Base-by-base conservation (phyloP, 306 rosid genomes). In the Notholithocarpus densiflorus region DNA sequence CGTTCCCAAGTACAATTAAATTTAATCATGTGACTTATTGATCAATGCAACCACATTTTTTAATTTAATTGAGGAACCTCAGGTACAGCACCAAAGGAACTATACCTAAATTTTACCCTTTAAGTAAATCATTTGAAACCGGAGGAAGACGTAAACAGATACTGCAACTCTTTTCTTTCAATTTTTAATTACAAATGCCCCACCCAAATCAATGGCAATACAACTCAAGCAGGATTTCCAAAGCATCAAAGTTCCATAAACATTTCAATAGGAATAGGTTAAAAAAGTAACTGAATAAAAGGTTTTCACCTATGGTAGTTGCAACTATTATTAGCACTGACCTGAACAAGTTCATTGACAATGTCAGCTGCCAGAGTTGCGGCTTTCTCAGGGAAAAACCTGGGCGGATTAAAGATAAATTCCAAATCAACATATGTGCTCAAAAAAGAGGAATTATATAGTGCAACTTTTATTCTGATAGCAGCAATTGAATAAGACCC, bases 351-450 rank as follows among this genome's bases (percentile, higher is more conserved):
- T 86, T 88, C 96, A 69, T 87, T 83, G 55, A 96, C 89, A 81
- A 96, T 82, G 70, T 89, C 90, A 76, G 69, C 83, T 59, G 98
- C 97, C 56, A 90, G 82, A 75, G 60, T 40, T 23, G 96, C 83
- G 20, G 96, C 93, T 89, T 90, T 93, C 76, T 96, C 96, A 3
- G 99, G 96, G 82, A 93, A 90, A 86, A 96, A 93, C 96, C 98
- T 96, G 92, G 82, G 75, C 68, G 40, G 4, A 70, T 64, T 40
- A 81, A 10, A 82, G 56, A 76, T 57, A 75, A 26, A 31, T 51
- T 68, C 34, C 65, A 66, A 76, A 74, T 48, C 29, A 40, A 80
- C 21, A 72, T 60, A 14, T 5, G 54, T 70, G 14, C 20, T 57
- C 43, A 1, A 76, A 74, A 80, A 60, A 78, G 24, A 21, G 48